phyloP scores from a whole-genome alignment of 208 protist genomes.

The Paratrypanosoma confusum region DNA sequence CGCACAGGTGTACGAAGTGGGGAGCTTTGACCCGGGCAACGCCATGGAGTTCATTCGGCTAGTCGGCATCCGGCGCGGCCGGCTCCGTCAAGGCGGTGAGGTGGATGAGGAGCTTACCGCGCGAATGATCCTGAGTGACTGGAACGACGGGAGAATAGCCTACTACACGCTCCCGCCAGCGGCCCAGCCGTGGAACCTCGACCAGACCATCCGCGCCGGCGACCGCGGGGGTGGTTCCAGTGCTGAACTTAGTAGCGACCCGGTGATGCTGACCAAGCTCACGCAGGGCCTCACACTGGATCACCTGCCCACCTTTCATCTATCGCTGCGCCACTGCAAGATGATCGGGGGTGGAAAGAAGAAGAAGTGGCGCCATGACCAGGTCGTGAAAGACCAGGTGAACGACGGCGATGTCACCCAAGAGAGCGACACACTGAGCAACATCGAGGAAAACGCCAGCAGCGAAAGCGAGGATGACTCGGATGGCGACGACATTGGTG shows the following conservation, averaged over 20 bases:
- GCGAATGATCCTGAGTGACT: constrained; percentile 90
- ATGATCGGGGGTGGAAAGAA: constrained; percentile 1
- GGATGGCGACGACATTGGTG: too few species aligned
- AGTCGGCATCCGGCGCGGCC: constrained; percentile 69
- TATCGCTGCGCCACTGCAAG: constrained; percentile 45
- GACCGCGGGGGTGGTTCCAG: constrained; percentile 11
- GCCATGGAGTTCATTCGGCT: constrained; percentile 78
- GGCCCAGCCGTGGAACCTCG: constrained; percentile 46
- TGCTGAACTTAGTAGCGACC: constrained; percentile 10
- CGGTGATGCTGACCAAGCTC: constrained; percentile 29
- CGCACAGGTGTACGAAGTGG: constrained; percentile 74
- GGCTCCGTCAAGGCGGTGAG: constrained; percentile 73
- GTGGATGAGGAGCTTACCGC: constrained; percentile 88
- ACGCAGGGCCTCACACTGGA: constrained; percentile 53
- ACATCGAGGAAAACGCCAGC: too few species aligned
- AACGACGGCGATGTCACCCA: too few species aligned
- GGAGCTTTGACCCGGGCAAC: constrained; percentile 35
- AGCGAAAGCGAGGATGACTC: too few species aligned
- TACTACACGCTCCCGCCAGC: constrained; percentile 93
- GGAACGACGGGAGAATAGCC: constrained; percentile 91
- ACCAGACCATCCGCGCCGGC: constrained; percentile 13
- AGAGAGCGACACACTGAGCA: too few species aligned
- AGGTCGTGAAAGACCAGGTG: not conserved
- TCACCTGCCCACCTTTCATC: constrained; percentile 80
- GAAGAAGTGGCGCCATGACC: not conserved